A percentile compares a stretch with the other conserved stretches of the same genome.
Conservation (phyloP, 2,329 filamentous ascomycete species). For the Aspergillus thermomutatus region DNA sequence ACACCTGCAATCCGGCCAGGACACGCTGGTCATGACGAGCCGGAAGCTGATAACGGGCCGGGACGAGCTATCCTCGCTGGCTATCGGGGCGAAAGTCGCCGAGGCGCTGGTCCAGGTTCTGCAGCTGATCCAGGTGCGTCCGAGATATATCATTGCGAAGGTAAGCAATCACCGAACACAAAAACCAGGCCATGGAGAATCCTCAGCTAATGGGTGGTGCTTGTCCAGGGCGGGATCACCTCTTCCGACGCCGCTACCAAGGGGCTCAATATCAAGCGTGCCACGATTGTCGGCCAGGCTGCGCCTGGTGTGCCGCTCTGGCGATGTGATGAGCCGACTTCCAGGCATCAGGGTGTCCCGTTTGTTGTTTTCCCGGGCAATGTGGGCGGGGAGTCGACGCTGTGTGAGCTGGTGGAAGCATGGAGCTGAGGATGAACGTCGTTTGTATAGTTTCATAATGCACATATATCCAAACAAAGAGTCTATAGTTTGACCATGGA, state of each 20-base stretch:
- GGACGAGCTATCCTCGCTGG: conserved; percentile 51
- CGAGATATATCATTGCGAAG: conserved; percentile 57
- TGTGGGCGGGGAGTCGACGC: conserved; percentile 50
- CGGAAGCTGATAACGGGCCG: conserved; percentile 49
- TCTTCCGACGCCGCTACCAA: conserved; percentile 59
- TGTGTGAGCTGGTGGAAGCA: conserved; percentile 45
- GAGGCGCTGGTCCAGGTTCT: conserved; percentile 51
- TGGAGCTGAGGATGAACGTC: conserved; percentile 25
- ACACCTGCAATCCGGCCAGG: conserved; percentile 45
- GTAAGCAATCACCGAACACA: too few relatives aligned
- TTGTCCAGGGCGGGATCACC: conserved; percentile 55
- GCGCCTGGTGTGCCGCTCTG: conserved; percentile 58
- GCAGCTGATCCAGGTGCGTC: conserved; percentile 44
- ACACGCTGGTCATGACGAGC: conserved; percentile 60
- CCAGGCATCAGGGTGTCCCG: conserved; percentile 50
- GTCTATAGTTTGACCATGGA: background rate
- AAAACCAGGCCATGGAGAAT: too few relatives aligned
- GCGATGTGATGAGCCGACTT: conserved; percentile 54
- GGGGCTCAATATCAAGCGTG: conserved; percentile 52
- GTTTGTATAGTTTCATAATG: background rate
- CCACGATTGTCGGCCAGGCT: conserved; percentile 56
- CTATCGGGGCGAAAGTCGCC: conserved; percentile 55
- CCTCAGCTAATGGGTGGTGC: background rate
- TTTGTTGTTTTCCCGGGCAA: conserved; percentile 60
- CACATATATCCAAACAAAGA: too few relatives aligned